A percentile compares a stretch with the other conserved stretches of the same genome.
phyloP scores from a whole-genome alignment of 805 yeast species.

The Pichia nakasei region DNA sequence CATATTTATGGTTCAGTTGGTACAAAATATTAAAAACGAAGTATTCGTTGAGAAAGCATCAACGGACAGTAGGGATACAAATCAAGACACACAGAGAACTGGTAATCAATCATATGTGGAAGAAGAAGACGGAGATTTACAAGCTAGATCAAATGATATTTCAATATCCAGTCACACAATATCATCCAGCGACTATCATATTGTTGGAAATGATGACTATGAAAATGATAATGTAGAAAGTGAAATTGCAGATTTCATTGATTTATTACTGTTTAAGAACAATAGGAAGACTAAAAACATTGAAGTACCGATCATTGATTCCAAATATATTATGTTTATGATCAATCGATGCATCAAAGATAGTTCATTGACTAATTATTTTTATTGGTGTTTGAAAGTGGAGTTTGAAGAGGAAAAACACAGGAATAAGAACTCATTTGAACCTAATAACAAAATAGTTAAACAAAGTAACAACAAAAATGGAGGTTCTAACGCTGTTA shows the following conservation, averaged over 20 bases:
- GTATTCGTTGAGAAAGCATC: constrained; percentile 16
- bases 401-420: constrained; percentile 61
- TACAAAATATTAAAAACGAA: constrained; percentile 86
- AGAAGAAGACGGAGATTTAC: constrained; percentile 5
- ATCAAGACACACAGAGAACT: not conserved
- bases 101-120: constrained; percentile 5
- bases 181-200: constrained; percentile 26
- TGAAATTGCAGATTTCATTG: constrained; percentile 17
- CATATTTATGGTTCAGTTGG: constrained; percentile 77
- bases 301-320: constrained; percentile 22
- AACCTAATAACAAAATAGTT: not conserved
- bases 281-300: constrained; percentile 10
- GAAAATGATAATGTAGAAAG: constrained; percentile 16
- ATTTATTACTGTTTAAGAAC: constrained; percentile 11
- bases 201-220: constrained; percentile 17
- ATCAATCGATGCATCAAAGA: constrained; percentile 63
- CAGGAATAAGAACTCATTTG: constrained; percentile 12
- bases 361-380: constrained; percentile 63
- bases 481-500: not conserved
- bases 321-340: constrained; percentile 68
- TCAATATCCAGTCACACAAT: constrained; percentile 17
- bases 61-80: not conserved
- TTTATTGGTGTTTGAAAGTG: constrained; percentile 89
- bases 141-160: not conserved
- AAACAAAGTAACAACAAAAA: not conserved